These are phyloP conservation scores for Phytophthora syringae DNA, from an alignment of 352 stramenopile species.

Conservation along the genomic window DNA sequence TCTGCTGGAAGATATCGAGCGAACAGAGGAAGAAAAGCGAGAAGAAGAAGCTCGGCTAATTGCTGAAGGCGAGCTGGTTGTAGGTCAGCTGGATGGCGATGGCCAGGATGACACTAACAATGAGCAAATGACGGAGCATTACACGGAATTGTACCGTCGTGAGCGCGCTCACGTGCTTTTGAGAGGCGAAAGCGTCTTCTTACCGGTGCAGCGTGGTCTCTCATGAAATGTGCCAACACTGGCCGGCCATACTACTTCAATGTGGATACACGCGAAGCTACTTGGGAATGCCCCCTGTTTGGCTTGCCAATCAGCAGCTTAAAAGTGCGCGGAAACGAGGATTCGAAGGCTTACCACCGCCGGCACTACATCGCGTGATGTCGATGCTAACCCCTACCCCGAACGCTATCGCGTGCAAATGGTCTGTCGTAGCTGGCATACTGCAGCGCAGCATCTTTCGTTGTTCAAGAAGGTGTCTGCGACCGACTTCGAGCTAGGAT, in stretches of 20 bases:
- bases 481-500: constrained; percentile 47
- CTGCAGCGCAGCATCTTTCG: constrained; percentile 45
- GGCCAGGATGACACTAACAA: constrained; percentile 10
- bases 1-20: constrained; percentile 60
- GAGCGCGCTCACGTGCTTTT: constrained; percentile 66
- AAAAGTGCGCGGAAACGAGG: constrained; percentile 59
- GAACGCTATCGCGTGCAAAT: constrained; percentile 54
- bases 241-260: constrained; percentile 95
- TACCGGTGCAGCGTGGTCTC: constrained; percentile 63
- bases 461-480: constrained; percentile 60
- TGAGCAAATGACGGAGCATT: constrained; percentile 33
- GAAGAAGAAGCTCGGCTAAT: constrained; percentile 67
- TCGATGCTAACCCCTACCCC: constrained; percentile 80
- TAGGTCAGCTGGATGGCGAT: constrained; percentile 45
- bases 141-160: constrained; percentile 63
- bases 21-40: constrained; percentile 68
- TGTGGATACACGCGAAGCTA: constrained; percentile 92
- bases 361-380: constrained; percentile 85
- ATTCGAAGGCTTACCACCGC: constrained; percentile 83
- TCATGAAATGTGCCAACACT: constrained; percentile 70
- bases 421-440: constrained; percentile 65
- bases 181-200: constrained; percentile 61
- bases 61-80: constrained; percentile 73
- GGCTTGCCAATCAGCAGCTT: constrained; percentile 90
- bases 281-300: constrained; percentile 92